Base-by-base conservation (phyloP, 2,329 filamentous ascomycete species). In the Pezicula rhizophila region DNA sequence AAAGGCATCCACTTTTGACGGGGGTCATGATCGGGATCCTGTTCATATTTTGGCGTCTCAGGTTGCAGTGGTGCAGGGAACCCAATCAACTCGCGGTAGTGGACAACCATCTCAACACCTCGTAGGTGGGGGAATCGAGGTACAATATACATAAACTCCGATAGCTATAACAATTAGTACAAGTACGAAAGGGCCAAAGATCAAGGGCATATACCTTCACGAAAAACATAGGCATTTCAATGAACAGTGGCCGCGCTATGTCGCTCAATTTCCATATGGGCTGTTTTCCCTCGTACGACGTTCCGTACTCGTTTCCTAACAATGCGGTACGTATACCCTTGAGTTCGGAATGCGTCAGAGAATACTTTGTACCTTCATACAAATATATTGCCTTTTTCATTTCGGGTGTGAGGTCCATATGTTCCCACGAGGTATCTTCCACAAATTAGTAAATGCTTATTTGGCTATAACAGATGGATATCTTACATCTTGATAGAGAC, bases 141-240 rank as follows among this genome's bases (percentile, higher is more conserved):
- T 10, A 84, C 67, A 38, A 77, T 73, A 53, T 70, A 76, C 68
- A 85, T 74, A 50, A 85, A 72, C 56, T 85, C 82, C 26, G 79
- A 81, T 46, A 79, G 70, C 79, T 83, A 54, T 38, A 4, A 10
- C 28, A 6, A 33, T 59, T 17, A 57, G 53, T 51, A 64, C 49
- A 63, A 55, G 15, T 48, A 23, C 8, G 17, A 25, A 12, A n/a
- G 14, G 12, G 25, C 12, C 2, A 4, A 23, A 45, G 14, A 23
- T 15, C 5, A 28, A 20, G 25, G 25, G 4, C 4, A 26, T 7
- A 40, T 66, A 84, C 79, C 72, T 82, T 84, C 53, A 85, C 76
- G 58, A 85, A 84, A 62, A 85, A 85, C 72, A 84, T 73, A 56
- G 84, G 77, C 60, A 78, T 75, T 15, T 73, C 71, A 51, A 73